Base-by-base conservation (phyloP, 805 yeast species). In the Komagataella phaffii region DNA sequence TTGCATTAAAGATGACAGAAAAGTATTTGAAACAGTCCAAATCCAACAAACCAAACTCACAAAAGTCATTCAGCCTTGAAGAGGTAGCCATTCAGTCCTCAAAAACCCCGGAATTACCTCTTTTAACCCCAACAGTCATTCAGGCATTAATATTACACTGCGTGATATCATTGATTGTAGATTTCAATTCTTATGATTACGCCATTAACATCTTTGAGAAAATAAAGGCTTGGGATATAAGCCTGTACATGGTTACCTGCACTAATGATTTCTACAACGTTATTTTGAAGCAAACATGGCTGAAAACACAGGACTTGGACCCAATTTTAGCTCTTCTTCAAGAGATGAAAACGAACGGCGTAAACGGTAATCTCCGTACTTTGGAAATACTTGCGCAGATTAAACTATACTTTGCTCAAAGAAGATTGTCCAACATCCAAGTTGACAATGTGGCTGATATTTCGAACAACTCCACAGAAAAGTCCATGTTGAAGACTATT, bases 211-310 rank as follows among this genome's bases (percentile, higher is more conserved):
- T 48, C 44, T 51, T 66, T 46, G 56, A 64, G 49, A 53, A 62
- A 1, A 50, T 61, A n/a, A 61, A 57, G 51, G 64, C 60, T 36
- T 56, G 52, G 1, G 12, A 63, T 1, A 62, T 65, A 3, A 60
- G 56, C 18, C 55, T 65, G n/a, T 66, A 63, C 52, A 62, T 64
- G 21, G 61, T 57, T 47, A 67, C 66, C 2, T 56, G 66, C 50
- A 59, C 62, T 46, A 60, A 58, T 7, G 61, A 61, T 30, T 60
- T 63, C 10, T 66, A 66, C 55, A 64, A 64, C 50, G 50, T 61
- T 2, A 43, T 66, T 7, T 23, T 66, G 1, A 44, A 49, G 8
- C 66, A 61, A 24, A 47, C 56, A 2, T 66, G 69, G 69, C 52
- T 54, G 0, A 58, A 58, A 24, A 58, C 68, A 0, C 57, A 57